A percentile compares a stretch with the other conserved stretches of the same genome.
Evolutionary conservation across 73 alveolate genomes (phyloP).

Genomic region (Stentor roeselii): DNA sequence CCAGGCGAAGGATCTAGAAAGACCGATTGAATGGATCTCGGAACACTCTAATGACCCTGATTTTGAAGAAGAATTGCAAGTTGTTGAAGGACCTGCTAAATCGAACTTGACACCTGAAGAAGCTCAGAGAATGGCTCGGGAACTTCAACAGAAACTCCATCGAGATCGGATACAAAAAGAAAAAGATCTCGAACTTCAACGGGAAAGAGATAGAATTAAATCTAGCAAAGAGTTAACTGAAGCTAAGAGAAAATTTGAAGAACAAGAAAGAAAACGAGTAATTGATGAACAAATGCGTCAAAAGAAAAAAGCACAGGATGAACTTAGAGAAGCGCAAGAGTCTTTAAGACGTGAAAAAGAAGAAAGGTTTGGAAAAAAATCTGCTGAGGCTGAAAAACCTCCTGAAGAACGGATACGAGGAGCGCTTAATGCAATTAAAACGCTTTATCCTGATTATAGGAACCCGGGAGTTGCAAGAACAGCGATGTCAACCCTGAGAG

Average conservation of each 20-base stretch:
- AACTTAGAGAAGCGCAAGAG: constrained; percentile 42
- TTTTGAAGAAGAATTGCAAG: constrained; percentile 50
- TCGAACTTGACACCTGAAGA: constrained; percentile 46
- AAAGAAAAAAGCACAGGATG: constrained; percentile 46
- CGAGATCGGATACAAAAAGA: constrained; percentile 49
- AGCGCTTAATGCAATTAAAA: constrained; percentile 49
- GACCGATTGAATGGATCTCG: constrained; percentile 65
- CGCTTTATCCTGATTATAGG: constrained; percentile 64
- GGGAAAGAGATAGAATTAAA: constrained; percentile 47
- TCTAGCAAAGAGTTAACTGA: constrained; percentile 43
- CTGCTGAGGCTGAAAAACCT: constrained; percentile 31
- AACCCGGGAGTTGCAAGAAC: constrained; percentile 73
- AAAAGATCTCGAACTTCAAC: constrained; percentile 44
- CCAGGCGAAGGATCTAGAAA: constrained; percentile 31
- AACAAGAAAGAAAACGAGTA: constrained; percentile 43
- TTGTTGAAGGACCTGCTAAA: constrained; percentile 31
- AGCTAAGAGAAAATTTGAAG: constrained; percentile 62
- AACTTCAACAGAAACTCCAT: constrained; percentile 48
- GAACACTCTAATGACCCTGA: constrained; percentile 54
- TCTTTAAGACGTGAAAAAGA: constrained; percentile 43
- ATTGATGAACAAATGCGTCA: constrained; percentile 44
- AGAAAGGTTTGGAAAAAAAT: constrained; percentile 56
- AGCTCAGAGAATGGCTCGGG: constrained; percentile 43
- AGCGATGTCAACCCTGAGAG: constrained; percentile 47
- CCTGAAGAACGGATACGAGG: constrained; percentile 49